Evolutionary conservation across 176 grass and related monocot species (phyloP), one percentile per base, ranked within the genome.

Genomic region (Oropetium thomaeum): DNA sequence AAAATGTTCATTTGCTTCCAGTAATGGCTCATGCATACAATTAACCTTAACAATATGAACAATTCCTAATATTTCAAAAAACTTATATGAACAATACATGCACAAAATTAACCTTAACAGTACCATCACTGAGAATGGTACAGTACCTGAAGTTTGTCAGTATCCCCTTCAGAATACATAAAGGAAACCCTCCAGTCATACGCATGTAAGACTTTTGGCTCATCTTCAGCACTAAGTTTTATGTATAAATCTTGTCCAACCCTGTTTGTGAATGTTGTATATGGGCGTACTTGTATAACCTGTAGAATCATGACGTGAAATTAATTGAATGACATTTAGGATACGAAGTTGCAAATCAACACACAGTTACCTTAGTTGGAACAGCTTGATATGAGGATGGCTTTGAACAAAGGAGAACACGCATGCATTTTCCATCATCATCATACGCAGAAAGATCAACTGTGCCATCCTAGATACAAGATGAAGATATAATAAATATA

Each of bases 251-350:
- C 86, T 92, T 94, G 88, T 55, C 95, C 95, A 69, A 81, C 33
- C 78, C 84, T 94, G 79, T 98, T 98, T n/a, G 88, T 98, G 82
- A 98, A 98, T 83, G 91, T 92, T 44, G 87, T 92, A 72, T 89
- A 98, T 11, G 95, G 95, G 61, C 91, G 91, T 69, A 98, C 79
- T 65, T 66, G 85, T 79, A 98, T 92, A 86, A 87, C 90, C 95
- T 98, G 84, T 82, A 87, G 73, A 73, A 25, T 67, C 25, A 65
- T 44, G 8, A 70, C 40, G 82, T 85, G 29, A 79, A 53, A 48
- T 74, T 47, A 82, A 59, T 28, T 62, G 33, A n/a, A 74, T 67
- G 25, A 32, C 19, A 71, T 31, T 86, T 69, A 19, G 40, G 26
- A 71, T 53, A 40, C 30, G 58, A 67, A 69, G 66, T 40, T 67